phyloP scores from a whole-genome alignment of 192 early-diverging fungal genomes.

The Coemansia sp. region DNA sequence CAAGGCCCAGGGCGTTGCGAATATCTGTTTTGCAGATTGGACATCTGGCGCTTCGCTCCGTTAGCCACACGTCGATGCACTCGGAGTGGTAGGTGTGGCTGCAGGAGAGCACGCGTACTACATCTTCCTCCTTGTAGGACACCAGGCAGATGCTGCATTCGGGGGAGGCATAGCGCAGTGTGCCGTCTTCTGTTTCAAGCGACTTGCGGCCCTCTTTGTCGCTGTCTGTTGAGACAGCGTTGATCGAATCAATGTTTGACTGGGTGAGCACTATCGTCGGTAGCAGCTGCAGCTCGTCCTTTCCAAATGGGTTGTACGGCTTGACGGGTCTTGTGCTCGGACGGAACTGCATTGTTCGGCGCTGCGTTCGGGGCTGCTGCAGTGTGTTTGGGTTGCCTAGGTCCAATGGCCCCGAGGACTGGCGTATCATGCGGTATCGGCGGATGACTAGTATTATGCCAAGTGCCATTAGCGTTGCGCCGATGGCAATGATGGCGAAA shows the following conservation, averaged over 20 bases:
- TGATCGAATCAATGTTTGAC: constrained; percentile 13
- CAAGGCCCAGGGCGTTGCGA: constrained; percentile 25
- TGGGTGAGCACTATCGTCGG: constrained; percentile 15
- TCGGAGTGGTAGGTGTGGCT: constrained; percentile 59
- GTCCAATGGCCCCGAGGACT: no score
- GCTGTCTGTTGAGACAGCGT: background rate
- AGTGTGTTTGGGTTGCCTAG: background rate
- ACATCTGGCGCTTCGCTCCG: constrained; percentile 29
- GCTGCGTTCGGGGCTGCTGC: background rate
- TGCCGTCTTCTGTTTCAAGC: constrained; percentile 1
- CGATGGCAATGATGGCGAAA: constrained; percentile 25
- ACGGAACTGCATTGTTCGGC: constrained; percentile 12
- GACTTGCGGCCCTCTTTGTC: background rate
- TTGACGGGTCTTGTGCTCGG: constrained; percentile 24
- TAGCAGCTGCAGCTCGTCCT: constrained; percentile 36
- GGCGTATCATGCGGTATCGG: constrained; percentile 12
- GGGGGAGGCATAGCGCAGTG: constrained; percentile 37
- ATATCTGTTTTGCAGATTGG: constrained; percentile 43
- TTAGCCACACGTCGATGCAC: constrained; percentile 61
- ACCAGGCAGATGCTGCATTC: constrained; percentile 63
- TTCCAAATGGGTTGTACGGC: constrained; percentile 38
- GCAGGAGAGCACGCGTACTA: constrained; percentile 59
- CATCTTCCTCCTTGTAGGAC: constrained; percentile 54
- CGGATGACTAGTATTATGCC: constrained; percentile 16
- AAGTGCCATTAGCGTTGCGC: constrained; percentile 12